These are phyloP conservation scores for Delphinella strobiligena DNA, from an alignment of 2,329 filamentous ascomycete genomes.

Conservation along the genomic window DNA sequence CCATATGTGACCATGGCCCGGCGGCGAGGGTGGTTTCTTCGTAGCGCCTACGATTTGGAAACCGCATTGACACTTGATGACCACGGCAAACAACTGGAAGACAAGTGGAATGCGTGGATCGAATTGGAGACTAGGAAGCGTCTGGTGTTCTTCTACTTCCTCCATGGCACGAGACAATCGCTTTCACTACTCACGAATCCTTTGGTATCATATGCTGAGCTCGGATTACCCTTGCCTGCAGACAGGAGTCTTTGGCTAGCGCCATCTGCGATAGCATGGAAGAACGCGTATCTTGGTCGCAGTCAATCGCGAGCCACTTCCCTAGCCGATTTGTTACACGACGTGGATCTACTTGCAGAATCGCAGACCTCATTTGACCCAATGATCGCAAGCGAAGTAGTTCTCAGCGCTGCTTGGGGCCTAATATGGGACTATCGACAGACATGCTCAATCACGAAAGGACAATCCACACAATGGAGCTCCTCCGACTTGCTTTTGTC, in stretches of 20 bases:
- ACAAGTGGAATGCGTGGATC: constrained; percentile 54
- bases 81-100: constrained; percentile 43
- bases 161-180: constrained; percentile 55
- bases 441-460: constrained; percentile 40
- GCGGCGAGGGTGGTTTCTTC: constrained; percentile 46
- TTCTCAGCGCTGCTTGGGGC: constrained; percentile 53
- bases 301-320: constrained; percentile 27
- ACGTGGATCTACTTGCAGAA: constrained; percentile 40
- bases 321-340: constrained; percentile 46
- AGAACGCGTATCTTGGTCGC: constrained; percentile 41
- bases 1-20: constrained; percentile 42
- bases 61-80: constrained; percentile 44
- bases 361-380: constrained; percentile 43
- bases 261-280: constrained; percentile 52
- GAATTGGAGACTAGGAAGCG: constrained; percentile 56
- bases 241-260: constrained; percentile 54
- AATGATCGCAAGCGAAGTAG: constrained; percentile 45
- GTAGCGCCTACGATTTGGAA: constrained; percentile 22
- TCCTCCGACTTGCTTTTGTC: constrained; percentile 28
- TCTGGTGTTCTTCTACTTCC: constrained; percentile 51
- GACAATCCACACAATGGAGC: constrained; percentile 32
- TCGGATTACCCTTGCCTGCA: constrained; percentile 54
- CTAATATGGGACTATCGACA: constrained; percentile 56
- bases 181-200: constrained; percentile 55
- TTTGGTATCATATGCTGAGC: constrained; percentile 55